Base-by-base conservation (phyloP, 306 rosid genomes). In the Dryas alaskensis region DNA sequence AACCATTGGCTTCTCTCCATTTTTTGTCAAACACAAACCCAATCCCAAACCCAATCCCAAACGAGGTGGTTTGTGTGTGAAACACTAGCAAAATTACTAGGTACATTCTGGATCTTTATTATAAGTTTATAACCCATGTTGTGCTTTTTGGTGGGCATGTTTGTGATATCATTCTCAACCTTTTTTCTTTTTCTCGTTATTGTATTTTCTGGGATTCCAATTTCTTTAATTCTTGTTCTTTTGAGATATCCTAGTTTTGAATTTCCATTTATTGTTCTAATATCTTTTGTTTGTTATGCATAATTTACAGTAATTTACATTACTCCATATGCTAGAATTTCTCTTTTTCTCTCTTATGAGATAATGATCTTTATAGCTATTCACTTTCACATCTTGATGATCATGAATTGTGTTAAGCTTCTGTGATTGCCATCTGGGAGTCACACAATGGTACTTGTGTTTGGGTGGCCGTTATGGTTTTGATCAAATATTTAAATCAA, bases 11-110 rank as follows among this genome's bases (percentile, higher is more conserved):
- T 72, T 59, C 53, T 59, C 12, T 25, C 58, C 3, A 40, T 7
- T 45, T 5, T n/a, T 42, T 42, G 52, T 31, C 67, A 72, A 45
- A 37, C 76, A 72, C 76, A 72, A 72, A 25, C 47, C 47, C n/a
- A 72, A 72, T 57, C 14, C 62, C 5, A 54, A 70, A 19, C 25
- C 75, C 61, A 54, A 70, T 11, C 25, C 75, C 61, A 8, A 43
- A 1, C n/a, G 3, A 3, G 5, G 52, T 27, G 67, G 76, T 46
- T 72, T 72, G 76, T 72, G 58, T 60, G 46, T 0, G 12, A 25
- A 72, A 46, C 54, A 5, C 54, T 19, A 2, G 1, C 31, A 27
- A 3, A 6, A 25, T 14, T 72, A 7, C 46, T 59, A 25, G 58
- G 76, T 72, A 59, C 76, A 16, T 72, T 59, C 8, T 27, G 4